These are phyloP conservation scores for Agarophyton chilense DNA, from an alignment of 23 red algal genomes.

Conservation along the genomic window DNA sequence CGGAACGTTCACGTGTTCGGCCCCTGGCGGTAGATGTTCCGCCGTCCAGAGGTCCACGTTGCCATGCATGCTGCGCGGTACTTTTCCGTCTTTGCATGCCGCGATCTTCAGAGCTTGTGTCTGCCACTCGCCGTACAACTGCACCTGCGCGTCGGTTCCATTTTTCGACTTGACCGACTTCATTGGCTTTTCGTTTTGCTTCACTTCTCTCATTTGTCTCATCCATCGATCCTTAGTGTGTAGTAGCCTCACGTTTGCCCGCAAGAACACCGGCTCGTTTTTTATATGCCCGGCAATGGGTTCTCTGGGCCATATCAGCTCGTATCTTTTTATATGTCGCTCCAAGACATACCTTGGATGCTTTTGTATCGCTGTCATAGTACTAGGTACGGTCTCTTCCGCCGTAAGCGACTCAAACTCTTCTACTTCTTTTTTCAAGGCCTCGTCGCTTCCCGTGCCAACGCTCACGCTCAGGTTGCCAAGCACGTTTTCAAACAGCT, in stretches of 20 bases:
- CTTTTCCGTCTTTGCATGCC: slow-evolving; percentile 57
- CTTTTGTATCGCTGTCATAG: slow-evolving; percentile 61
- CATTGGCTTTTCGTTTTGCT: slow-evolving; percentile 52
- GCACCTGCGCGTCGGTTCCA: slow-evolving; percentile 37
- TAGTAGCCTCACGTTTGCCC: slow-evolving; percentile 72
- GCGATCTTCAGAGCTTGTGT: slow-evolving; percentile 66
- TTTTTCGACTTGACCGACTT: slow-evolving; percentile 82
- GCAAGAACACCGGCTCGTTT: slow-evolving; percentile 76
- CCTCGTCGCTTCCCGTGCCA: neutral
- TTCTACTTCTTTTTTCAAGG: slow-evolving; percentile 33
- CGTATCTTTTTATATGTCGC: slow-evolving; percentile 93
- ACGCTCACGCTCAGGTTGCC: neutral
- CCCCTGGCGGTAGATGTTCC: slow-evolving; percentile 79
- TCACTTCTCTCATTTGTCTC: slow-evolving; percentile 79
- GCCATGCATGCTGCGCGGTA: slow-evolving; percentile 67
- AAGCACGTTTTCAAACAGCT: slow-evolving; percentile 63
- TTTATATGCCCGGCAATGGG: slow-evolving; percentile 72
- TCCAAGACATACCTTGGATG: slow-evolving; percentile 89
- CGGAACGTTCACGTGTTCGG: slow-evolving; percentile 67
- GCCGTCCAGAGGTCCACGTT: slow-evolving; percentile 94
- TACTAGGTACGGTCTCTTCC: slow-evolving; percentile 69
- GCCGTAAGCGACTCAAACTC: slow-evolving; percentile 58
- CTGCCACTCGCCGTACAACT: slow-evolving; percentile 96
- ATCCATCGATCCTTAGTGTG: slow-evolving; percentile 92
- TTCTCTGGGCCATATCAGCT: slow-evolving; percentile 75